These are phyloP conservation scores for Tricholoma matsutake DNA, from an alignment of 768 basidiomycete species.

Conservation along the genomic window DNA sequence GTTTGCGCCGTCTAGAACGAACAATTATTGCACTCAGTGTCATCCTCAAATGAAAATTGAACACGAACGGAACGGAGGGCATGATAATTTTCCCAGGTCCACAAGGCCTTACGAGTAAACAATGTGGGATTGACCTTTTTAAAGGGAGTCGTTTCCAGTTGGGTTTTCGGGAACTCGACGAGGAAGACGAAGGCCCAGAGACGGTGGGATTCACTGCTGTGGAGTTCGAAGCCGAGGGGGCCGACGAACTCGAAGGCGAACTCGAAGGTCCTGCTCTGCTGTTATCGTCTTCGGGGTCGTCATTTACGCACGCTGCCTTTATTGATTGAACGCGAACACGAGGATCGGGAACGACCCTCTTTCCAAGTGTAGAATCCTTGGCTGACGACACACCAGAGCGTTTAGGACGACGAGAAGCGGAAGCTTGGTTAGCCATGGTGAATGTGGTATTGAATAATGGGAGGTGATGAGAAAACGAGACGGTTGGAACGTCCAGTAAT, in stretches of 20 bases:
- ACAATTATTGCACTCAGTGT: conserved; percentile 26
- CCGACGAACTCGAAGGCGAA: not conserved
- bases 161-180: not conserved
- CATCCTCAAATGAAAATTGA: conserved; percentile 85
- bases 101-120: not conserved
- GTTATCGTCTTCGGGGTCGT: not conserved
- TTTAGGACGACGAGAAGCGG: not conserved
- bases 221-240: not conserved
- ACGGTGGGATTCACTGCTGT: not conserved
- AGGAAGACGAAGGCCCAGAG: not conserved
- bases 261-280: not conserved
- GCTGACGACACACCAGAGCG: not conserved
- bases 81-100: conserved; percentile 61
- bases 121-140: not conserved
- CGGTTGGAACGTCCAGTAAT: not conserved
- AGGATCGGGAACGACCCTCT: not conserved
- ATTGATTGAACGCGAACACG: not conserved
- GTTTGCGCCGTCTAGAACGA: not conserved
- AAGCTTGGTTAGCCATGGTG: not conserved
- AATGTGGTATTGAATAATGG: not conserved
- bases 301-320: not conserved
- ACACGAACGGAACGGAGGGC: conserved; percentile 86
- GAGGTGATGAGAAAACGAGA: not conserved
- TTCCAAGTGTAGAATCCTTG: not conserved
- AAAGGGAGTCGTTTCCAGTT: not conserved